Percentiles rank a stretch among this genome's conserved stretches.
Evolutionary conservation across 768 basidiomycete species (phyloP).

Genomic region (Cystofilobasidium macerans): DNA sequence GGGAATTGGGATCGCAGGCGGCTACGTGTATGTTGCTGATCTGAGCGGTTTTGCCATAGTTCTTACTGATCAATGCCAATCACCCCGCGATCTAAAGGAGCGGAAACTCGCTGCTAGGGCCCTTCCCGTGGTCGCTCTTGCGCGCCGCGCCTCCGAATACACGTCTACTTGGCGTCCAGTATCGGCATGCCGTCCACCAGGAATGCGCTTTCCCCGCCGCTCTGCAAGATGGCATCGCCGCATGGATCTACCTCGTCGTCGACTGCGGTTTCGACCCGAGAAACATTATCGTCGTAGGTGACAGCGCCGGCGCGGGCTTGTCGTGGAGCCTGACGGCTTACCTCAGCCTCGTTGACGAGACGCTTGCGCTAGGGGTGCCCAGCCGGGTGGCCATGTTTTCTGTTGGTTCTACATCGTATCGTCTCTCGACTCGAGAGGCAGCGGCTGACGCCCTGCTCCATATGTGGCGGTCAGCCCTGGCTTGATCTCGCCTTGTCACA

Average conservation of each 20-base stretch:
- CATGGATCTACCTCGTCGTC: background rate
- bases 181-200: background rate
- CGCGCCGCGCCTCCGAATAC: background rate
- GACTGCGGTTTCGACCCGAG: background rate
- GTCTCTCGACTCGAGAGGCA: background rate
- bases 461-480: background rate
- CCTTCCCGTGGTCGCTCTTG: background rate
- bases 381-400: constrained; percentile 2
- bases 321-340: background rate
- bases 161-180: background rate
- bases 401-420: background rate
- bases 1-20: background rate
- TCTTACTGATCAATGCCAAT: background rate
- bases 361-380: background rate
- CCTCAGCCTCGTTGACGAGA: background rate
- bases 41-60: background rate
- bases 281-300: background rate
- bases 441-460: background rate
- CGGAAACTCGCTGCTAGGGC: background rate
- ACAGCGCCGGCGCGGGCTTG: constrained; percentile 3
- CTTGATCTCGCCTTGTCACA: background rate
- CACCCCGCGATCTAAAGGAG: no score
- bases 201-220: background rate
- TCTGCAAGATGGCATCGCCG: background rate
- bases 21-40: background rate